phyloP scores from a whole-genome alignment of 176 grass and related monocot species.

The Carex kokanica region DNA sequence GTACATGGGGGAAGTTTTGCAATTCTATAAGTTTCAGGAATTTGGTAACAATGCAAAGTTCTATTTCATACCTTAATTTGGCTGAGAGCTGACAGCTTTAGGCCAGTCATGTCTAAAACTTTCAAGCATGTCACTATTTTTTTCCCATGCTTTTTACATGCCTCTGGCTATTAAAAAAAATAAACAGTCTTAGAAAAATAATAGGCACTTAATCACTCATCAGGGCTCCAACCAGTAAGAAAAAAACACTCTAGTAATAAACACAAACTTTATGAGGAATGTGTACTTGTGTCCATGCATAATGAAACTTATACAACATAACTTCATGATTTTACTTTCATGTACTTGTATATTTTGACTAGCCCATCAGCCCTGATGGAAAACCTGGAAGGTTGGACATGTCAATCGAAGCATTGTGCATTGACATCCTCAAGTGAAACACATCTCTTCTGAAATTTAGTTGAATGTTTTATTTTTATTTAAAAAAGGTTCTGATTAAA shows the following conservation, averaged over 20 bases:
- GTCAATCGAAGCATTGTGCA: not conserved
- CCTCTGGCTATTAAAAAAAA: constrained; percentile 53
- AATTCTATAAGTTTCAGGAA: not conserved
- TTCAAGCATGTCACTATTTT: constrained; percentile 80
- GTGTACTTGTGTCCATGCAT: not conserved
- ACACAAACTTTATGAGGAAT: not conserved
- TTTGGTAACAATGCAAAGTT: not conserved
- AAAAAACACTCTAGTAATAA: not conserved
- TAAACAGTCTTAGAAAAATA: not conserved
- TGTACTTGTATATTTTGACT: not conserved
- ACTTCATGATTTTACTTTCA: not conserved
- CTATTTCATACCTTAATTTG: constrained; percentile 76
- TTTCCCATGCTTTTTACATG: constrained; percentile 55
- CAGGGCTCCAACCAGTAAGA: not conserved
- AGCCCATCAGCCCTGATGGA: not conserved
- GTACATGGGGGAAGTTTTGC: not conserved
- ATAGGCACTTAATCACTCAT: not conserved
- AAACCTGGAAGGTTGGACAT: not conserved
- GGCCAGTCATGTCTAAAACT: constrained; percentile 91
- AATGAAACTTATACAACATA: not conserved
- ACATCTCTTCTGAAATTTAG: not conserved
- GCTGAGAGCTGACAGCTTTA: constrained; percentile 85
- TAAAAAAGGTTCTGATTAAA: not conserved
- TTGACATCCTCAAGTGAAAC: not conserved
- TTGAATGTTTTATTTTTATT: not conserved